A percentile compares a stretch with the other conserved stretches of the same genome.
Evolutionary conservation across 2,329 filamentous ascomycete species (phyloP).

Genomic region (Alternaria rosae): DNA sequence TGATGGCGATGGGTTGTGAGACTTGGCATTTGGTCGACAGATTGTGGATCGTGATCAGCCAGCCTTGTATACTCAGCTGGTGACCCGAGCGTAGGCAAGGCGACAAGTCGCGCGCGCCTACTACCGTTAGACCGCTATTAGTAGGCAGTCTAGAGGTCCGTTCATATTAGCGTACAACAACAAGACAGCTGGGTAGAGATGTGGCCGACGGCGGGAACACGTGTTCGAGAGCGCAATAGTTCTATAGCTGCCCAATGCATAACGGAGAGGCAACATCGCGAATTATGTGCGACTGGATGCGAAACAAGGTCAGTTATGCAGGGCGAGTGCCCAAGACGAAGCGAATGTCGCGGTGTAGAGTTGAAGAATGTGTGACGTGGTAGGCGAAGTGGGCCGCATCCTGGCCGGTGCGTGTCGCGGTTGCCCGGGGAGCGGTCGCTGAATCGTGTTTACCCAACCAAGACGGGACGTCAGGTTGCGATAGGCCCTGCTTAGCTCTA

Average conservation of each 20-base stretch:
- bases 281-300: not conserved
- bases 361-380: constrained; percentile 25
- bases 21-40: not conserved
- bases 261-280: not conserved
- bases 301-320: not conserved
- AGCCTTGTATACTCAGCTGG: not conserved
- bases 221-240: not conserved
- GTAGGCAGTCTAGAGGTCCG: not conserved
- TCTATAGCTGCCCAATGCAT: not conserved
- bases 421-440: constrained; percentile 29
- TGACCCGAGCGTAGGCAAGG: not conserved
- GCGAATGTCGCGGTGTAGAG: constrained; percentile 7
- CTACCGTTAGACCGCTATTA: not conserved
- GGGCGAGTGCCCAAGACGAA: not conserved
- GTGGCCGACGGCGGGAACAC: not conserved
- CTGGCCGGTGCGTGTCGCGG: constrained; percentile 12
- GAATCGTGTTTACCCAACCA: constrained; percentile 26
- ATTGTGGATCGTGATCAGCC: not conserved
- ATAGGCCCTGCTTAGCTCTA: constrained; percentile 21
- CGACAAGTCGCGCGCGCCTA: not conserved
- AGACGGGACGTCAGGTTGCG: constrained; percentile 24
- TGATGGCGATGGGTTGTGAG: not conserved
- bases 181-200: not conserved
- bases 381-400: constrained; percentile 13
- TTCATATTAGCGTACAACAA: not conserved